Base-by-base conservation (phyloP, 2,329 filamentous ascomycete genomes). In the Acrocalymma vagum region DNA sequence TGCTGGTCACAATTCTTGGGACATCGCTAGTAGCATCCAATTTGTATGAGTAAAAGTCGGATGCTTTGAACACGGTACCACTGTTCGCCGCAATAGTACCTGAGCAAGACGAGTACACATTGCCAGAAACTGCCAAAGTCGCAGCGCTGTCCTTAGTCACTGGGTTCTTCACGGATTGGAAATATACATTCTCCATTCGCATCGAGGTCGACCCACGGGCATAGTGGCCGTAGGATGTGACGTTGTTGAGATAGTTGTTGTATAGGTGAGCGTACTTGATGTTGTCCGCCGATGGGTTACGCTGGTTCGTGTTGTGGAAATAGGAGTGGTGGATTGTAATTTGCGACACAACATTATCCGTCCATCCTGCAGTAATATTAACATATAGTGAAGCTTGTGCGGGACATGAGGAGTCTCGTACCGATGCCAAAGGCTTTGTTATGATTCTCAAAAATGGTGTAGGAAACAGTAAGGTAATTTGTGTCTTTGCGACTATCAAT, bases 231-330 rank as follows among this genome's bases (percentile, higher is more conserved):
- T 45, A 45, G 2, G 42, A 26, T 1, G 43, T 46, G 25, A 37
- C 41, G 26, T 46, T 46, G 33, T 38, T 32, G 24, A 46, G 42
- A 30, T 46, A 45, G 25, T 46, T 46, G 34, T 46, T 46, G 29
- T 46, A 46, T 38, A 46, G 41, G 21, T 46, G 43, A 22, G 33
- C 41, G 8, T 33, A 32, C 4, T 38, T 25, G 21, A 46, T 23
- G 14, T 46, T 46, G 25, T 46, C 43, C 10, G 43, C 43, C 7
- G 43, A 46, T 3, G 43, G 43, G 21, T 46, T 46, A 10, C 43
- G 43, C n/a, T 37, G 32, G 14, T 46, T 46, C 4, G 38, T 46
- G 6, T 37, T 42, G 22, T 46, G 41, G 38, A 46, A 46, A 22
- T 42, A 46, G 34, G 33, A 38, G 37, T 46, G 38, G 15, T 46